Evolutionary conservation across 2,329 filamentous ascomycete genomes (phyloP).

Genomic region (Aspergillus unguis): DNA sequence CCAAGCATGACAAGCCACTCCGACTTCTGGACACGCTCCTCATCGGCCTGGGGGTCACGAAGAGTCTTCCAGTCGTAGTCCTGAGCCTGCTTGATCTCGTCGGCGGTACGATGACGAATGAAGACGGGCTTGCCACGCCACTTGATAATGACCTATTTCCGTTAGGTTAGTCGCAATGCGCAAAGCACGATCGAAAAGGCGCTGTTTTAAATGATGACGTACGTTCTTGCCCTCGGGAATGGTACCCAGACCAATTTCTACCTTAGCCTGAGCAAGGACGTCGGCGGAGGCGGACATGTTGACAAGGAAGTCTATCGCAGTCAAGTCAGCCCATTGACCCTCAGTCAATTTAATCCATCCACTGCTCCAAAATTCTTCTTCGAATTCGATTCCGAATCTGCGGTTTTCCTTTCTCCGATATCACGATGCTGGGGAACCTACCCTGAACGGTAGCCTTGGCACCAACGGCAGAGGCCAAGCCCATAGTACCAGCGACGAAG

Average conservation of each 20-base stretch:
- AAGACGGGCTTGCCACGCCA: constrained; percentile 99
- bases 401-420: background rate
- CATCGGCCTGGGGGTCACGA: constrained; percentile 86
- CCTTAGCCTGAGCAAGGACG: constrained; percentile 98
- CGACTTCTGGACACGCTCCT: constrained; percentile 93
- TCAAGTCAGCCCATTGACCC: constrained; percentile 23
- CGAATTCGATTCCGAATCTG: background rate
- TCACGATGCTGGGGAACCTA: constrained; percentile 49
- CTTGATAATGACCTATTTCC: constrained; percentile 86
- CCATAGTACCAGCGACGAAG: constrained; percentile 97
- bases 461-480: constrained; percentile 84
- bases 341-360: constrained; percentile 3
- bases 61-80: constrained; percentile 76
- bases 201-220: constrained; percentile 20
- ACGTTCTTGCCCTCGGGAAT: constrained; percentile 99
- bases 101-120: constrained; percentile 92
- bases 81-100: constrained; percentile 94
- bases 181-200: background rate
- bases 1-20: constrained; percentile 99
- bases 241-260: constrained; percentile 86
- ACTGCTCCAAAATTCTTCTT: background rate
- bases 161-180: constrained; percentile 15
- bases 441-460: constrained; percentile 98
- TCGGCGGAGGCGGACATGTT: constrained; percentile 99
- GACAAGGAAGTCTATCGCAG: constrained; percentile 83